Percentiles rank a stretch among this genome's conserved stretches.
These are phyloP conservation scores for Karstenula rhodostoma DNA, from an alignment of 2,329 filamentous ascomycete genomes.

Conservation along the genomic window DNA sequence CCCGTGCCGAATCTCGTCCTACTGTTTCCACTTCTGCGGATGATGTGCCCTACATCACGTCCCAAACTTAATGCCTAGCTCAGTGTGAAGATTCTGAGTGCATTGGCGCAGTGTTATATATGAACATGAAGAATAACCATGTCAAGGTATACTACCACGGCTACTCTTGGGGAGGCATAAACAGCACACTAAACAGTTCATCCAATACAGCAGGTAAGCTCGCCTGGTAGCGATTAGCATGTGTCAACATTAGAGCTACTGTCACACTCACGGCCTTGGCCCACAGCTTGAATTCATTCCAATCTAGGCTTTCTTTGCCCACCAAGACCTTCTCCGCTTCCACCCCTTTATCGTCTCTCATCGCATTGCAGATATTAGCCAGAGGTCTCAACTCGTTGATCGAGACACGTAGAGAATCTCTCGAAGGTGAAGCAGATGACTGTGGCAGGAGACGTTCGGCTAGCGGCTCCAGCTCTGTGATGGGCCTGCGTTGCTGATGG, in stretches of 20 bases:
- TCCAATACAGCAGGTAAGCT: slow-evolving; percentile 3
- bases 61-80: slow-evolving; percentile 44
- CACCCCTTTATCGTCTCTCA: slow-evolving; percentile 8
- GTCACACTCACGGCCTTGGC: slow-evolving; percentile 7
- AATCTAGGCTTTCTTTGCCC: slow-evolving; percentile 4
- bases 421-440: not conserved
- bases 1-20: slow-evolving; percentile 23
- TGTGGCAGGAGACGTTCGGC: slow-evolving; percentile 7
- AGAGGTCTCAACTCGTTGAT: not conserved
- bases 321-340: slow-evolving; percentile 9
- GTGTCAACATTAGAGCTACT: not conserved
- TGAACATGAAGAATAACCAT: slow-evolving; percentile 47
- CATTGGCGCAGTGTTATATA: slow-evolving; percentile 46
- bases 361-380: slow-evolving; percentile 7
- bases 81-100: slow-evolving; percentile 41
- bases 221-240: not conserved
- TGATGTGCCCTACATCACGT: slow-evolving; percentile 18
- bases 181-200: slow-evolving; percentile 8
- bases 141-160: slow-evolving; percentile 6
- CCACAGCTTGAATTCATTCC: slow-evolving; percentile 8
- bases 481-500: not conserved
- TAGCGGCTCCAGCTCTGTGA: slow-evolving; percentile 2
- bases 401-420: not conserved
- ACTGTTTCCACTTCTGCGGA: not conserved
- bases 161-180: not conserved